Conservation (phyloP, 129 eudicot genomes). For the Deinandra increscens region DNA sequence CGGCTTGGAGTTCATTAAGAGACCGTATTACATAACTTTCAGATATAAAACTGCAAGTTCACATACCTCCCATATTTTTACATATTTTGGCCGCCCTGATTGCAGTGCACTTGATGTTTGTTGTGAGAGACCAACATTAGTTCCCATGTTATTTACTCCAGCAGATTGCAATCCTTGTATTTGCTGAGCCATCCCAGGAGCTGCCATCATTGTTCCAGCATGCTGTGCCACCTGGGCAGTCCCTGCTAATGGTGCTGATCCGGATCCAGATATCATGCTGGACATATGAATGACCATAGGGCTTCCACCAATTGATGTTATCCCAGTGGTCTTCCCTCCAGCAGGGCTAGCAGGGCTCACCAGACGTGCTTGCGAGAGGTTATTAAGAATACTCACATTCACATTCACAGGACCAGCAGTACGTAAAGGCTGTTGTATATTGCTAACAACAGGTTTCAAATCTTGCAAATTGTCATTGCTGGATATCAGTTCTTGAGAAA, state of each 20-base stretch:
- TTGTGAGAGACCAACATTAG: slow-evolving; percentile 19
- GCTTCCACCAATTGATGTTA: slow-evolving; percentile 56
- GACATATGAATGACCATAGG: slow-evolving; percentile 46
- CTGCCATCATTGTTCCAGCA: slow-evolving; percentile 57
- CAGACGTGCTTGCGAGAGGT: slow-evolving; percentile 57
- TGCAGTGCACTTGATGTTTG: slow-evolving; percentile 49
- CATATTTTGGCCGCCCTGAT: slow-evolving; percentile 64
- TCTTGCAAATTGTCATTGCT: slow-evolving; percentile 45
- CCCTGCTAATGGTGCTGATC: slow-evolving; percentile 37
- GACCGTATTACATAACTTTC: not conserved
- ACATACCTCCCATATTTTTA: slow-evolving; percentile 81
- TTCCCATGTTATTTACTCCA: slow-evolving; percentile 40
- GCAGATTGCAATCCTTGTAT: slow-evolving; percentile 53
- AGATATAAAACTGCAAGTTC: not conserved
- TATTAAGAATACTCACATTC: slow-evolving; percentile 57
- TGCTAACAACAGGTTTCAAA: slow-evolving; percentile 51
- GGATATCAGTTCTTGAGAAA: slow-evolving; percentile 49
- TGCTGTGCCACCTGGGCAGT: slow-evolving; percentile 30
- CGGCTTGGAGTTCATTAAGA: not conserved
- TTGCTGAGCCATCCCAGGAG: slow-evolving; percentile 65
- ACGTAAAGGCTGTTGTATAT: slow-evolving; percentile 42
- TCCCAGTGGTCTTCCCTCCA: slow-evolving; percentile 30
- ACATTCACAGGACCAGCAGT: slow-evolving; percentile 53
- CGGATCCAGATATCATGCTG: slow-evolving; percentile 65
- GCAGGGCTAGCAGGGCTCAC: slow-evolving; percentile 24